Percentiles rank a stretch among this genome's conserved stretches.
These are phyloP conservation scores for Biscogniauxia mediterranea DNA, from an alignment of 2,329 filamentous ascomycete genomes.

Conservation along the genomic window DNA sequence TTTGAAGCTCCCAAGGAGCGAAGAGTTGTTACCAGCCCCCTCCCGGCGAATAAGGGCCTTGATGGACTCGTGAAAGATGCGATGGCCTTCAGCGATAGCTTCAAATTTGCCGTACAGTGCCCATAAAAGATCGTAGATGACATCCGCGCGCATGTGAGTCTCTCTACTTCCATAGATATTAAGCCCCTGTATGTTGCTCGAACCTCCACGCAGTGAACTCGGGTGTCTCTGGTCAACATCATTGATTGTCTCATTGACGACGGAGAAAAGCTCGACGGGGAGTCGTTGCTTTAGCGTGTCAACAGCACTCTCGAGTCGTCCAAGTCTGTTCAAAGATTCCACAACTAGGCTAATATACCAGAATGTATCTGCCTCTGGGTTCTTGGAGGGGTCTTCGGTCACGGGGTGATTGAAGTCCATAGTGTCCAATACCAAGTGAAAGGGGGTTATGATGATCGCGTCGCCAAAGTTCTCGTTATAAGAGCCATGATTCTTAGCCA, in stretches of 20 bases:
- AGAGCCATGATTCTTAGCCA: conserved; percentile 65
- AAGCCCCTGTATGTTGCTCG: conserved; percentile 52
- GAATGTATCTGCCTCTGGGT: conserved; percentile 93
- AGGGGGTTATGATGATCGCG: conserved; percentile 47
- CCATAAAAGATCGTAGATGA: conserved; percentile 88
- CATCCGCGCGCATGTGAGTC: conserved; percentile 75
- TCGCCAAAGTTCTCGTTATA: conserved; percentile 49
- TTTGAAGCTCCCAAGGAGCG: conserved; percentile 83
- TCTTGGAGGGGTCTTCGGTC: conserved; percentile 85
- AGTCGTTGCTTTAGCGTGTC: conserved; percentile 90
- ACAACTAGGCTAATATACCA: conserved; percentile 86
- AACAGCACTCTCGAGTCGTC: conserved; percentile 79
- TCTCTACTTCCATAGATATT: conserved; percentile 66
- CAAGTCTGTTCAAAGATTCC: conserved; percentile 87
- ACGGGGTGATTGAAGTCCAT: conserved; percentile 62
- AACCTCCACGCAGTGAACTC: conserved; percentile 65
- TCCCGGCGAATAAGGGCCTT: conserved; percentile 83
- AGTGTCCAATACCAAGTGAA: conserved; percentile 58
- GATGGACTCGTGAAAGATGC: conserved; percentile 89
- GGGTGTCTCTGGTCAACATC: conserved; percentile 93
- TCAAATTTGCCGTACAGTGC: conserved; percentile 96
- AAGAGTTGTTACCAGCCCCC: conserved; percentile 60
- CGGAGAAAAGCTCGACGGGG: conserved; percentile 87
- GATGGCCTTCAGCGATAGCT: conserved; percentile 91
- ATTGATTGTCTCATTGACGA: conserved; percentile 92